Evolutionary conservation across 352 stramenopile species (phyloP), one percentile per base, ranked within the genome.

Genomic region (Plasmopara viticola): DNA sequence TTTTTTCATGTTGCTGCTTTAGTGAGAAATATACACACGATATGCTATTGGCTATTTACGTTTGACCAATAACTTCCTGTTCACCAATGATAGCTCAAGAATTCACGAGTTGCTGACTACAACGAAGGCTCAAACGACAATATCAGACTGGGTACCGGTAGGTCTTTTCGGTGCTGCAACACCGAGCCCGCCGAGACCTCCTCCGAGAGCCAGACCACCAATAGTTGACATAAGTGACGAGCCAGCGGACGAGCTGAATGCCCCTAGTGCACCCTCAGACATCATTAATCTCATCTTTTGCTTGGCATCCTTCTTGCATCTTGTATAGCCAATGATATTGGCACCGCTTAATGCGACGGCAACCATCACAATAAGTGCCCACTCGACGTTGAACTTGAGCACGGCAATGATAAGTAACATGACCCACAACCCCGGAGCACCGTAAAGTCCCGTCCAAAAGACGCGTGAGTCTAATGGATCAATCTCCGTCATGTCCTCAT

Each of bases 281-380:
- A 94, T 88, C 40, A 94, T 56, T 30, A 71, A 78, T 53, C 88
- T 72, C 78, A 94, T 90, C 58, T 90, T 91, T 37, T 86, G 63
- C 48, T 84, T 87, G 47, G 83, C 83, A 58, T 94, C 83, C 46
- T 96, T 93, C 74, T 92, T 97, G 72, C 95, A 98, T 60, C 97
- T 97, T 52, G 95, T 98, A 79, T 98, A 99, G 28, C 96, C 96
- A 62, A 98, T 96, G 43, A 99, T 98, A 72, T 99, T 99, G 43
- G 95, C 94, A 25, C 57, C 70, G 47, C 73, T 96, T 29, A 99
- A 77, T 13, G 88, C 75, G 17, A 99, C 68, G 33, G 90, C 96
- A 45, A 98, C 89, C n/a, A 92, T 49, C 4, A 96, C 74, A 44
- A 98, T 92, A 18, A 98, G 75, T 2, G 97, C 84, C 86, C 94